Evolutionary conservation across 805 yeast species (phyloP).

Genomic region (Myxozyma mucilagina): DNA sequence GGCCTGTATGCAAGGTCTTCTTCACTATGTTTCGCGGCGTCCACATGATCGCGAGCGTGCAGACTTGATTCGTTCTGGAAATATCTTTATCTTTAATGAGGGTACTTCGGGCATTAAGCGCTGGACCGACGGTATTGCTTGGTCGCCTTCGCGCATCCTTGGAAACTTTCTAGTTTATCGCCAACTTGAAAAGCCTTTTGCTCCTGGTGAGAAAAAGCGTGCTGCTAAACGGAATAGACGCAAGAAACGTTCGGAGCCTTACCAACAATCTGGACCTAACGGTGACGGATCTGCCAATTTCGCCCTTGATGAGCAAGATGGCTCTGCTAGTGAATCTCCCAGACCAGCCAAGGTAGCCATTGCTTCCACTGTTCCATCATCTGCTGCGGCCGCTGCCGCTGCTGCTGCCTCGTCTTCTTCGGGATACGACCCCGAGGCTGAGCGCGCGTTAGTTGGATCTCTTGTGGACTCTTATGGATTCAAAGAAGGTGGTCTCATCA

Average conservation of each 20-base stretch:
- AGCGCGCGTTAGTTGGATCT: conserved; percentile 55
- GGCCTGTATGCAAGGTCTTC: conserved; percentile 63
- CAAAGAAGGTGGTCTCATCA: conserved; percentile 72
- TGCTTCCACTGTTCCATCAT: conserved; percentile 4
- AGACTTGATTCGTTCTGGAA: conserved; percentile 68
- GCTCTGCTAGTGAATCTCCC: conserved; percentile 7
- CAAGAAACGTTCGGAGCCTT: conserved; percentile 32
- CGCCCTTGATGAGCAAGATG: conserved; percentile 9
- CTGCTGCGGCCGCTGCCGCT: too few species aligned
- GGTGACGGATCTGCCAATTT: conserved; percentile 6
- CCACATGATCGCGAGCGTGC: conserved; percentile 79
- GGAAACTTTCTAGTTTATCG: conserved; percentile 84
- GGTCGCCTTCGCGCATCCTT: conserved; percentile 89
- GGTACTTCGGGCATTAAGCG: conserved; percentile 80
- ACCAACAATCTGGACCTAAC: conserved; percentile 17
- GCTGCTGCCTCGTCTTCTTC: too few species aligned
- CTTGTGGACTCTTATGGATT: conserved; percentile 61
- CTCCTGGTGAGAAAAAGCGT: conserved; percentile 50
- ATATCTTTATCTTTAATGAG: conserved; percentile 81
- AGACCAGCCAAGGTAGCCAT: conserved; percentile 6
- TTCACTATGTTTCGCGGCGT: conserved; percentile 68
- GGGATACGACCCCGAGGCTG: conserved; percentile 36
- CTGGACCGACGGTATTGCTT: conserved; percentile 95
- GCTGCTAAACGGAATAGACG: conserved; percentile 39
- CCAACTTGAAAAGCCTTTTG: conserved; percentile 55